A percentile compares a stretch with the other conserved stretches of the same genome.
Conservation (phyloP, 345 rosid genomes). For the Fremontodendron californicum region DNA sequence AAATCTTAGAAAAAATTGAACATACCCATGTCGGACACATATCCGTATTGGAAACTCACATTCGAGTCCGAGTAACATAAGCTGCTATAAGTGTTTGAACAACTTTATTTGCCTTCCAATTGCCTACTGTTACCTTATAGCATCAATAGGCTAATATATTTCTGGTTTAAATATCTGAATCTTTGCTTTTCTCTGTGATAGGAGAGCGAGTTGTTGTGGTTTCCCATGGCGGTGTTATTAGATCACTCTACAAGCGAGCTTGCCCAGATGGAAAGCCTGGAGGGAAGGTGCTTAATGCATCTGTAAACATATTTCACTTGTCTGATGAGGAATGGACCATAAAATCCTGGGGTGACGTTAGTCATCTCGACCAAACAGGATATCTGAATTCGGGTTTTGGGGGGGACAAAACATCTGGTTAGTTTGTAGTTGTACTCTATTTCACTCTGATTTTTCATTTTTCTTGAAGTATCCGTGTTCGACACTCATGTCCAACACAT, state of each 20-base stretch:
- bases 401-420: constrained; percentile 62
- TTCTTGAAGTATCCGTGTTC: too few species aligned
- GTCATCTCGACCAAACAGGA: constrained; percentile 49
- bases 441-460: too few species aligned
- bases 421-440: constrained; percentile 16
- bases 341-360: constrained; percentile 59
- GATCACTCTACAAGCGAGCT: constrained; percentile 64
- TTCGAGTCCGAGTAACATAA: too few species aligned
- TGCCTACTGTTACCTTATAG: not conserved
- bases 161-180: not conserved
- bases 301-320: constrained; percentile 59
- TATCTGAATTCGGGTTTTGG: constrained; percentile 61
- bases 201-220: constrained; percentile 73
- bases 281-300: constrained; percentile 71
- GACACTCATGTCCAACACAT: too few species aligned
- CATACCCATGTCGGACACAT: too few species aligned
- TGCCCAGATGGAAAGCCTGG: constrained; percentile 41
- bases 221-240: constrained; percentile 73
- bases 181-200: constrained; percentile 21
- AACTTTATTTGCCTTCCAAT: not conserved
- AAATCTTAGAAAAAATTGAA: too few species aligned
- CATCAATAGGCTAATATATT: not conserved
- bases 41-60: too few species aligned
- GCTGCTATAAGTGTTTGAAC: not conserved
- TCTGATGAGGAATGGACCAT: constrained; percentile 51